These are phyloP conservation scores for Eutrema salsugineum DNA, from an alignment of 441 rosid genomes.

Conservation along the genomic window DNA sequence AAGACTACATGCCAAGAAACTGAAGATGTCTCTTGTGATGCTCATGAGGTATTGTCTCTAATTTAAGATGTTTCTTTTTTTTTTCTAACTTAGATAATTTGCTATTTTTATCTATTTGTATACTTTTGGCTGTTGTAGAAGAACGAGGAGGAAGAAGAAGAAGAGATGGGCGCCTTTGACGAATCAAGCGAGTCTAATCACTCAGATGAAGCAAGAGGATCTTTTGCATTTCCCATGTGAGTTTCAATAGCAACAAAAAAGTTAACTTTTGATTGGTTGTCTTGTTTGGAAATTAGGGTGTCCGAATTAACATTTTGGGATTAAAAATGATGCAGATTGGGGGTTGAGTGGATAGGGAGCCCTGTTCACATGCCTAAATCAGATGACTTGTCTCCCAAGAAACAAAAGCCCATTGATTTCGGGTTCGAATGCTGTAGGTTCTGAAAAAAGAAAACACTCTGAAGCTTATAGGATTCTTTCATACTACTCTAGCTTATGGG, in stretches of 20 bases:
- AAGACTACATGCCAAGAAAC: not conserved
- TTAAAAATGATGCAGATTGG: slow-evolving; percentile 48
- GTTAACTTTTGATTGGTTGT: not conserved
- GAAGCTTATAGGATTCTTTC: not conserved
- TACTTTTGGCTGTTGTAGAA: not conserved
- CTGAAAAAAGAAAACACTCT: slow-evolving; percentile 3
- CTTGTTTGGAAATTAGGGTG: not conserved
- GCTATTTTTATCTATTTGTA: slow-evolving; percentile 1
- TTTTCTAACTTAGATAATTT: not conserved
- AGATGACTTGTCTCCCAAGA: slow-evolving; percentile 38
- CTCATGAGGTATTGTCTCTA: slow-evolving; percentile 32
- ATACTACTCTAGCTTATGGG: too few species aligned
- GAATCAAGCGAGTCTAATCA: slow-evolving; percentile 44
- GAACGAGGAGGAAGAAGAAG: slow-evolving; percentile 14
- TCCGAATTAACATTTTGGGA: not conserved
- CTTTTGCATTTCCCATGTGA: slow-evolving; percentile 83
- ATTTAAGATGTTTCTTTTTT: not conserved
- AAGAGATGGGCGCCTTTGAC: slow-evolving; percentile 16
- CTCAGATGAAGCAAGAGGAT: slow-evolving; percentile 59
- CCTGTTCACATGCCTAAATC: slow-evolving; percentile 74
- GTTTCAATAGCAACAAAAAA: slow-evolving; percentile 9
- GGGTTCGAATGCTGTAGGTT: slow-evolving; percentile 67
- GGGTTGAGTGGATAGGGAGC: slow-evolving; percentile 67
- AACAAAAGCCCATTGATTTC: slow-evolving; percentile 37
- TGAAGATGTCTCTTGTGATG: slow-evolving; percentile 3